A percentile compares a stretch with the other conserved stretches of the same genome.
These are phyloP conservation scores for Penicillium sp. DNA, from an alignment of 2,329 filamentous ascomycete genomes.

Conservation along the genomic window DNA sequence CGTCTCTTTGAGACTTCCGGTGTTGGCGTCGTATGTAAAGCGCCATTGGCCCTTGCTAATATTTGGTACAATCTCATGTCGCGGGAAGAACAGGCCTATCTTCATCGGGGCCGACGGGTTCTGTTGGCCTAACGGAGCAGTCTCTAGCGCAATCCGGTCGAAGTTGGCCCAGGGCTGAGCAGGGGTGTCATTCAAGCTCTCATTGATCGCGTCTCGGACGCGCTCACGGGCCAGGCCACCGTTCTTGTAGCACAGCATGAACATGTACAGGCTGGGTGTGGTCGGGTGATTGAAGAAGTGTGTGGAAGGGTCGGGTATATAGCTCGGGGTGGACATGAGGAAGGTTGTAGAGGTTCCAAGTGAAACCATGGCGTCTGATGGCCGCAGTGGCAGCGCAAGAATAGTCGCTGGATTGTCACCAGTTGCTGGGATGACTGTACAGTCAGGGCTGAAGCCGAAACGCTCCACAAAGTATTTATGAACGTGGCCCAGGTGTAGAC, in stretches of 20 bases:
- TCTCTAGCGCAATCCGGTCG: constrained; percentile 68
- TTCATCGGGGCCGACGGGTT: constrained; percentile 62
- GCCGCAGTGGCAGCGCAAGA: constrained; percentile 79
- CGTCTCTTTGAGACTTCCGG: constrained; percentile 54
- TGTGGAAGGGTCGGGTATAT: constrained; percentile 84
- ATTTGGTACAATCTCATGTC: constrained; percentile 94
- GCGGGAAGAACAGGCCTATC: constrained; percentile 89
- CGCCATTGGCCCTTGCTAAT: constrained; percentile 83
- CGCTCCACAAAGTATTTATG: constrained; percentile 74
- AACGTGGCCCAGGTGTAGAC: constrained; percentile 71
- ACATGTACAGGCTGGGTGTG: constrained; percentile 91
- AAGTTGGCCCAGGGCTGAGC: constrained; percentile 71
- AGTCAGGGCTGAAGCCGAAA: constrained; percentile 74
- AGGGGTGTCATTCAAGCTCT: constrained; percentile 44
- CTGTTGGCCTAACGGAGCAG: constrained; percentile 67
- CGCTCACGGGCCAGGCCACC: constrained; percentile 89
- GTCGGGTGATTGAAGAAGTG: constrained; percentile 99
- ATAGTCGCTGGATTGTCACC: constrained; percentile 97
- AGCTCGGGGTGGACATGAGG: constrained; percentile 92
- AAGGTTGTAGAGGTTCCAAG: constrained; percentile 95
- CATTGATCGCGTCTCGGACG: constrained; percentile 76
- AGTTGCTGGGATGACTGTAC: constrained; percentile 80
- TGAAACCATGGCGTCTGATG: constrained; percentile 89
- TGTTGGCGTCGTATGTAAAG: constrained; percentile 60
- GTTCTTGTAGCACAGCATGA: constrained; percentile 99